phyloP scores from a whole-genome alignment of 371 early-diverging fungal genomes.

The Apophysomyces trapeziformis region DNA sequence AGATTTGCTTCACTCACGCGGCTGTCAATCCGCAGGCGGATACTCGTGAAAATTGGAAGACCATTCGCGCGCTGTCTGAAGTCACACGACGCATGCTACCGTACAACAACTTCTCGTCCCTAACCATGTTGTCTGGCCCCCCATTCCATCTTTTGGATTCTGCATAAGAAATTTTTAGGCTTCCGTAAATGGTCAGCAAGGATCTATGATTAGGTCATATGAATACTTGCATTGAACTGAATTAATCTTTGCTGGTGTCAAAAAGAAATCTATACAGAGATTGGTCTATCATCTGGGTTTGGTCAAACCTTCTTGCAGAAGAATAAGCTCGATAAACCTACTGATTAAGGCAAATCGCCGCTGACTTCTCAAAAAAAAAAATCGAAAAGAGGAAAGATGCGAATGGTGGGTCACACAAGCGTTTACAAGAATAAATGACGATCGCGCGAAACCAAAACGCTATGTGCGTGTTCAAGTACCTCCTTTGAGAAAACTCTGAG shows the following conservation, averaged over 20 bases:
- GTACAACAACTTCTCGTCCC: conserved; percentile 68
- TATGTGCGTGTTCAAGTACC: neutral
- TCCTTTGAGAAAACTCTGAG: neutral
- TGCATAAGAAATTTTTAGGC: too few species aligned
- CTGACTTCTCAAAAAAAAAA: neutral
- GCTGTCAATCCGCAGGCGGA: conserved; percentile 83
- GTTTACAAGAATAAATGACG: neutral
- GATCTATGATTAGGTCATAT: too few species aligned
- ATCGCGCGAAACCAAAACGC: neutral
- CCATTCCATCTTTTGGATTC: too few species aligned
- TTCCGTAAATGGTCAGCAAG: too few species aligned
- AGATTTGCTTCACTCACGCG: conserved; percentile 70
- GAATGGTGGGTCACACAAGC: neutral
- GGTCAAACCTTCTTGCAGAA: too few species aligned
- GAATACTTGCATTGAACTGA: too few species aligned
- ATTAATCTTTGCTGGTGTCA: too few species aligned
- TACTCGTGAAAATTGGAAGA: conserved; percentile 95
- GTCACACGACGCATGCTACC: conserved; percentile 75
- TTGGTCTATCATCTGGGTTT: too few species aligned
- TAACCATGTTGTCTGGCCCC: too few species aligned
- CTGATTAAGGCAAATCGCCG: neutral
- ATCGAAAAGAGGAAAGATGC: neutral
- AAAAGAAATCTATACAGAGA: too few species aligned
- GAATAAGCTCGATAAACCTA: neutral
- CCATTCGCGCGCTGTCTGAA: conserved; percentile 88